Evolutionary conservation across 2,329 filamentous ascomycete genomes (phyloP).

Genomic region (Epichloe gansuensis): DNA sequence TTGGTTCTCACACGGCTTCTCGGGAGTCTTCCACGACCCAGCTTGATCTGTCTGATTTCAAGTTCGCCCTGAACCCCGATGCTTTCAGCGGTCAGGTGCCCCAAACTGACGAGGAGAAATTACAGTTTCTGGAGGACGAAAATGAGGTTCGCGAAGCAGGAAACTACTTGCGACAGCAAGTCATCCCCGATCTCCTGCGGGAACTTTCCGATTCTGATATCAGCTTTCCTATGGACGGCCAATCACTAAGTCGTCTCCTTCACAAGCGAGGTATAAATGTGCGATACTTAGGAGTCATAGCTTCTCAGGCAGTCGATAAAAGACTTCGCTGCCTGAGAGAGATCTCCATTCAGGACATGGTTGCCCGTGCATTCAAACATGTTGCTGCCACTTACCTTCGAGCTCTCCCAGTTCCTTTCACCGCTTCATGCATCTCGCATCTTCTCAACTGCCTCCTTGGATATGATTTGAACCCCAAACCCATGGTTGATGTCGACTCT

Average conservation of each 20-base stretch:
- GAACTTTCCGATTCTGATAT: constrained; percentile 88
- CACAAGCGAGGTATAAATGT: constrained; percentile 98
- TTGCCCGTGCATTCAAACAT: constrained; percentile 93
- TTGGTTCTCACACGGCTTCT: constrained; percentile 25
- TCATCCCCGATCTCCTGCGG: constrained; percentile 74
- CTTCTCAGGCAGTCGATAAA: constrained; percentile 54
- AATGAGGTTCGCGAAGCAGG: constrained; percentile 77
- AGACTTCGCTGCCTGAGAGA: constrained; percentile 66
- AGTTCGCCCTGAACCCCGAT: constrained; percentile 84
- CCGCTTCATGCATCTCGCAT: constrained; percentile 70
- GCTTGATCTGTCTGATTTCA: constrained; percentile 79
- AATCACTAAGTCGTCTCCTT: constrained; percentile 73
- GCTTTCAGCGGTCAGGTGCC: constrained; percentile 87
- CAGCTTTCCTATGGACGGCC: constrained; percentile 97
- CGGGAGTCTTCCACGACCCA: constrained; percentile 35
- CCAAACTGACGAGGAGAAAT: constrained; percentile 82
- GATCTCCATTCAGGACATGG: constrained; percentile 81
- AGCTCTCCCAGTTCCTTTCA: constrained; percentile 66
- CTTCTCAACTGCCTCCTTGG: constrained; percentile 90
- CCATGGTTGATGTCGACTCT: constrained; percentile 64
- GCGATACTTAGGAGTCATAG: constrained; percentile 82
- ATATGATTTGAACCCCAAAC: constrained; percentile 60
- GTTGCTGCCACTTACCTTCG: constrained; percentile 68
- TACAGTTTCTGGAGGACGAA: constrained; percentile 72
- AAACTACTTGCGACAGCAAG: constrained; percentile 59